A percentile compares a stretch with the other conserved stretches of the same genome.
Conservation (phyloP, 1,284 basidiomycete genomes). For the Cryptococcus wingfieldii region DNA sequence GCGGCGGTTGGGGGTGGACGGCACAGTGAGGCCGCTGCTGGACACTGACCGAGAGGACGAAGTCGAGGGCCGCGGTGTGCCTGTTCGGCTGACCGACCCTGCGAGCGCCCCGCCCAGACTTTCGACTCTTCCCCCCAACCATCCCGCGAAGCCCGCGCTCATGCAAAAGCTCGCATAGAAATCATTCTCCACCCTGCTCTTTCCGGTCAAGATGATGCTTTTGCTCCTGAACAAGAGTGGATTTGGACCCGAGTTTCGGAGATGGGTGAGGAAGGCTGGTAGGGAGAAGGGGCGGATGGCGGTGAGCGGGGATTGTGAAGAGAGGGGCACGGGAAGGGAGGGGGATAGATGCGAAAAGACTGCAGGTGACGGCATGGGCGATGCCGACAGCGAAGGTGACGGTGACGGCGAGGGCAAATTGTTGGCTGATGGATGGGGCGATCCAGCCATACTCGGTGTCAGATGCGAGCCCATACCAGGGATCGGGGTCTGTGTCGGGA, state of each 20-base stretch:
- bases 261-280: conserved; percentile 70
- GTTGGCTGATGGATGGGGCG: background rate
- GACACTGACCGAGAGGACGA: background rate
- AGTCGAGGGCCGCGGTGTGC: background rate
- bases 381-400: conserved; percentile 19
- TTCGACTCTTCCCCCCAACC: conserved; percentile 38
- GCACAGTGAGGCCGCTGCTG: background rate
- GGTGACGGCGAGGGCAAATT: conserved; percentile 5
- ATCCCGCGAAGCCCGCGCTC: conserved; percentile 43
- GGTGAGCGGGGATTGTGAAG: conserved; percentile 12
- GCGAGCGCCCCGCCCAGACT: conserved; percentile 33
- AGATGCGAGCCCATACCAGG: background rate
- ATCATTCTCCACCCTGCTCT: conserved; percentile 45
- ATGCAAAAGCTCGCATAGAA: conserved; percentile 49
- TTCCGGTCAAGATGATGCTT: conserved; percentile 37
- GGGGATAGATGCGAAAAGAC: conserved; percentile 4
- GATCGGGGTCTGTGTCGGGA: conserved; percentile 53
- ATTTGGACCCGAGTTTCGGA: conserved; percentile 69
- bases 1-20: background rate
- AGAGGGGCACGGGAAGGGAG: conserved; percentile 16
- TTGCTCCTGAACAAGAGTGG: conserved; percentile 63
- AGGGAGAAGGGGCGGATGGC: conserved; percentile 71
- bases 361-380: conserved; percentile 20
- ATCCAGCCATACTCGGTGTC: background rate
- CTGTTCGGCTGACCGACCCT: background rate